Evolutionary conservation across 192 early-diverging fungal species (phyloP).

Genomic region (Cetraspora pellucida): DNA sequence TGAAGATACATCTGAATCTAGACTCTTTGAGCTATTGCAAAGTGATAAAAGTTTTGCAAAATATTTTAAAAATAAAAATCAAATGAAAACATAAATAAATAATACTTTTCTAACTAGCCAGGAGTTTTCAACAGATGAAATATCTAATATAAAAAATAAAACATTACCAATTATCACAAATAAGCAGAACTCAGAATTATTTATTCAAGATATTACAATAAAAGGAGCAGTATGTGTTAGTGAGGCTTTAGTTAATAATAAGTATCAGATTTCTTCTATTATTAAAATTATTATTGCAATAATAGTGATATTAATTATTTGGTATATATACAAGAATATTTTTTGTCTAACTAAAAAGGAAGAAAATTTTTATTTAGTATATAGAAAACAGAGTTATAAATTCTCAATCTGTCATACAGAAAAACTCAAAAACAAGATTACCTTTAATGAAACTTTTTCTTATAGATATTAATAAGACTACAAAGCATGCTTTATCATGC

Average conservation of each 20-base stretch:
- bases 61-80: conserved; percentile 10
- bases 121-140: not conserved
- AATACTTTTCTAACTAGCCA: not conserved
- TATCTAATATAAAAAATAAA: not conserved
- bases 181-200: too few species aligned
- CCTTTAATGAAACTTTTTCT: too few species aligned
- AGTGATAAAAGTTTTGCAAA: not conserved
- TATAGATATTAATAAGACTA: too few species aligned
- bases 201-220: not conserved
- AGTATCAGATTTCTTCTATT: conserved; percentile 4
- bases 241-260: not conserved
- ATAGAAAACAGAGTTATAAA: not conserved
- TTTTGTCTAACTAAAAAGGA: not conserved
- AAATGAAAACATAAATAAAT: conserved; percentile 3
- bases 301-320: conserved; percentile 4
- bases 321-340: not conserved
- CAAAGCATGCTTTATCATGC: too few species aligned
- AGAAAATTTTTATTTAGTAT: conserved; percentile 19
- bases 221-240: not conserved
- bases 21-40: not conserved
- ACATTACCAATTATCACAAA: too few species aligned
- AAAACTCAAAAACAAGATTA: too few species aligned
- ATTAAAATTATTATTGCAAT: conserved; percentile 3
- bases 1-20: not conserved
- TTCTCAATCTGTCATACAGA: not conserved